Conservation (phyloP, 805 yeast species). For the Candida parachauliodes region DNA sequence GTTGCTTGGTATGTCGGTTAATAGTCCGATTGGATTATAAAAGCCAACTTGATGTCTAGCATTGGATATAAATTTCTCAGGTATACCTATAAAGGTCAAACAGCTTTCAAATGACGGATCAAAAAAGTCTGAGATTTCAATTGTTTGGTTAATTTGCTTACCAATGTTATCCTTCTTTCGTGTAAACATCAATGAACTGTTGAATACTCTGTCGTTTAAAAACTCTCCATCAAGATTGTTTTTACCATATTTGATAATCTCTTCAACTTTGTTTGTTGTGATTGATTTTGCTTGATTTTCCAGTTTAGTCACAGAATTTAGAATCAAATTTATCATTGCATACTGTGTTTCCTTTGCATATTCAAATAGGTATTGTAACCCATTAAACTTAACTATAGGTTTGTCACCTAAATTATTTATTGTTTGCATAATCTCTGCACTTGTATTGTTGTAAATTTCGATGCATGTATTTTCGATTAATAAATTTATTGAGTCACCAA, state of each 20-base stretch:
- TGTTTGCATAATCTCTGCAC: conserved; percentile 47
- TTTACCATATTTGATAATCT: conserved; percentile 61
- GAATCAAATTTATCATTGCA: conserved; percentile 62
- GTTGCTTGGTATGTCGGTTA: conserved; percentile 28
- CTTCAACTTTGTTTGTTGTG: conserved; percentile 59
- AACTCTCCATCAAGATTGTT: conserved; percentile 61
- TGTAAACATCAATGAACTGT: conserved; percentile 78
- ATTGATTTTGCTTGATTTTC: conserved; percentile 65
- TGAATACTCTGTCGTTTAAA: conserved; percentile 58
- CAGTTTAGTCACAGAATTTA: conserved; percentile 56
- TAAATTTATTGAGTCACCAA: conserved; percentile 57
- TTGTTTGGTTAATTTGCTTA: conserved; percentile 54
- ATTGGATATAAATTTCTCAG: conserved; percentile 24
- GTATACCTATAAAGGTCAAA: conserved; percentile 41
- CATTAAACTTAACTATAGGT: conserved; percentile 56
- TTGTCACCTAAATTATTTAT: conserved; percentile 49
- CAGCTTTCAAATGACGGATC: conserved; percentile 71
- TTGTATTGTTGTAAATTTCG: conserved; percentile 59
- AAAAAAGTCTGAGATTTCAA: conserved; percentile 70
- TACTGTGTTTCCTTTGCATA: conserved; percentile 70
- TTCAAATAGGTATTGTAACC: conserved; percentile 59
- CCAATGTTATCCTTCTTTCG: conserved; percentile 61
- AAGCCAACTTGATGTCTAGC: conserved; percentile 26
- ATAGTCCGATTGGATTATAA: conserved; percentile 29
- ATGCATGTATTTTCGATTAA: conserved; percentile 60